Evolutionary conservation across 2,329 filamentous ascomycete species (phyloP), one percentile per base, ranked within the genome.

Genomic region (Teratosphaeria gauchensis): DNA sequence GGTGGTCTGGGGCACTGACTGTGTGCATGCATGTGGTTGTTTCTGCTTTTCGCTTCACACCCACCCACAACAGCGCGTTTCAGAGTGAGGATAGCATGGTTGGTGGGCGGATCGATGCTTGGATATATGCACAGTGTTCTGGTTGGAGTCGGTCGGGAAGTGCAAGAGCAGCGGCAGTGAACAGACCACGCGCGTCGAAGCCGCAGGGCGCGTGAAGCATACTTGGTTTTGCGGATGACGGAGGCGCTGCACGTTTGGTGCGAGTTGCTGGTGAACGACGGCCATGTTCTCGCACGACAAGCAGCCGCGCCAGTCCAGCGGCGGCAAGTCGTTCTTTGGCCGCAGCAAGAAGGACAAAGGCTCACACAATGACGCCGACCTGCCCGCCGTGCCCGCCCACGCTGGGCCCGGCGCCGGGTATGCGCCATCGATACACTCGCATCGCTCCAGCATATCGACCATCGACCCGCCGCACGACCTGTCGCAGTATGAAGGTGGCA

Each of bases 251-350:
- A 21, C 42, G 19, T 48, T 19, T 21, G 42, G 42, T 48, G 42
- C 42, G 42, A 19, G 8, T 48, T 19, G 42, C 16, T 21, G 42
- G n/a, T 48, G 19, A n/a, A 48, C 42, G 42, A 48, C 42, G 56
- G 62, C 57, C 55, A 72, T 72, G 71, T 72, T 72, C 62, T 72
- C 71, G 54, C 65, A 63, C 60, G 80, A 87, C 78, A 87, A 89
- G 78, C 90, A 92, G 78, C 81, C 87, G 69, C 85, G 89, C 75
- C 88, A 92, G 79, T 90, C 88, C 64, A 91, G 89, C 70, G 87
- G 85, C 71, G 82, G 84, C 72, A 87, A 87, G 72, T 90, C 87
- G 63, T 90, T 96, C 79, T 96, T 96, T 78, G 91, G 90, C 69
- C 84, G 91, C 71, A 71, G 80, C 68, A 79, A 86, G 76, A 94